These are phyloP conservation scores for Pseudozyma thailandica DNA, from an alignment of 1,284 basidiomycete species.

Conservation along the genomic window DNA sequence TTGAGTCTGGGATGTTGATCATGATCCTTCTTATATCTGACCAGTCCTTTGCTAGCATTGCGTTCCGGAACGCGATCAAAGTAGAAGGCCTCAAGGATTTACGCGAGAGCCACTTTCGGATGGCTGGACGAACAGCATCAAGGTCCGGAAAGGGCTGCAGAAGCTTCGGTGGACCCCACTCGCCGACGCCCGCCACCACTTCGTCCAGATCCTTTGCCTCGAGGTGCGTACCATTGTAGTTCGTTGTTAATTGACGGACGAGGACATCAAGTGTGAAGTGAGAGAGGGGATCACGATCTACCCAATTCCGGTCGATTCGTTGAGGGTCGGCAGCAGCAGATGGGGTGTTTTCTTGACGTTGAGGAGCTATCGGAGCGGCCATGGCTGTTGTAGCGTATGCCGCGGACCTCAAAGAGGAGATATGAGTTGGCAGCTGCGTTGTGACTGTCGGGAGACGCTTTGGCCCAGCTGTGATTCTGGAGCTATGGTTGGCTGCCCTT, in stretches of 20 bases:
- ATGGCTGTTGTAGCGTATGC: background rate
- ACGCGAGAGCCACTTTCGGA: slow-evolving; percentile 3
- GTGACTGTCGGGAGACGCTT: background rate
- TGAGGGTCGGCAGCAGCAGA: background rate
- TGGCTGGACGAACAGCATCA: background rate
- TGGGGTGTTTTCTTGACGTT: background rate
- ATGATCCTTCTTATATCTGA: slow-evolving; percentile 24
- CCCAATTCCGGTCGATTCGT: background rate
- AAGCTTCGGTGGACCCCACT: background rate
- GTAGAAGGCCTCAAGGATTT: background rate
- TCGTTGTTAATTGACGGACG: slow-evolving; percentile 1
- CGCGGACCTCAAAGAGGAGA: background rate
- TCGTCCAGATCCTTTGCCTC: slow-evolving; percentile 19
- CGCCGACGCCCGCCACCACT: slow-evolving; percentile 5
- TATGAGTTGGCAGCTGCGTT: background rate
- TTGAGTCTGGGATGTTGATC: slow-evolving; percentile 16
- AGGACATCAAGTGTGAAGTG: background rate
- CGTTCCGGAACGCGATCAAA: slow-evolving; percentile 32
- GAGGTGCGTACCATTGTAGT: background rate
- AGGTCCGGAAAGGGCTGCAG: background rate
- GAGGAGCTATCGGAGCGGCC: background rate
- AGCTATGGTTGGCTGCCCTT: background rate
- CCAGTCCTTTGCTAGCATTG: slow-evolving; percentile 32
- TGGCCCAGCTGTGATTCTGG: background rate
- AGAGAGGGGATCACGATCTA: background rate